Evolutionary conservation across 2,329 filamentous ascomycete species (phyloP), one percentile per base, ranked within the genome.

Genomic region (Biscogniauxia mediterranea): DNA sequence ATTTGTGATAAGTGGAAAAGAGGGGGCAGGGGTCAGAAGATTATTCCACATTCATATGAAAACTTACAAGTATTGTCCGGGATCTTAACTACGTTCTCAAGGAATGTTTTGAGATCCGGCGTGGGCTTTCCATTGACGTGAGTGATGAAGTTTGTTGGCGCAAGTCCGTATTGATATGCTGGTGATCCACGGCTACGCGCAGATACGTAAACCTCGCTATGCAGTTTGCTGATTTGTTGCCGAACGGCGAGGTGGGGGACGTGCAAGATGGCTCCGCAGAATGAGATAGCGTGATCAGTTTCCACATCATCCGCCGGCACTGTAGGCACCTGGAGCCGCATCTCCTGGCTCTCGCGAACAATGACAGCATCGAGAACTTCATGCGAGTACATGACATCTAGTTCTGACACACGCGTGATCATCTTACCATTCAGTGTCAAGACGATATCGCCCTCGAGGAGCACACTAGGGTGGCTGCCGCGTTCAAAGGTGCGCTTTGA

Each of bases 61-160:
- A 50, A 78, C 86, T 76, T 77, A 89, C 87, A 99, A 1, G 93
- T 97, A 73, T 99, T 99, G 70, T 99, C 93, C 0, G 92, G 91
- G 69, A 99, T 97, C 76, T 90, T 89, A 69, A 89, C 86, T 19
- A 96, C 93, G 65, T 93, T 90, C 25, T 81, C 81, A 64, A 98
- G 81, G 76, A 99, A 98, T 2, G 85, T 79, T 69, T 91, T 85
- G 8, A 99, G 81, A 70, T 97, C 90, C 1, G 89, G 90, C 0
- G 95, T 98, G 17, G 90, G 82, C 61, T 91, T 85, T 58, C 92
- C 93, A 74, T 99, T 99, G 69, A 99, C 93, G 65, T 95, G 92
- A 0, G 94, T 96, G 75, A 99, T 91, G 77, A 99, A 99, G 77
- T 98, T 99, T 17, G 95, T 99, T 1, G 94, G 93, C 4, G 94